A percentile compares a stretch with the other conserved stretches of the same genome.
Evolutionary conservation across 2,329 filamentous ascomycete genomes (phyloP).

Genomic region (Aspergillus sergii): DNA sequence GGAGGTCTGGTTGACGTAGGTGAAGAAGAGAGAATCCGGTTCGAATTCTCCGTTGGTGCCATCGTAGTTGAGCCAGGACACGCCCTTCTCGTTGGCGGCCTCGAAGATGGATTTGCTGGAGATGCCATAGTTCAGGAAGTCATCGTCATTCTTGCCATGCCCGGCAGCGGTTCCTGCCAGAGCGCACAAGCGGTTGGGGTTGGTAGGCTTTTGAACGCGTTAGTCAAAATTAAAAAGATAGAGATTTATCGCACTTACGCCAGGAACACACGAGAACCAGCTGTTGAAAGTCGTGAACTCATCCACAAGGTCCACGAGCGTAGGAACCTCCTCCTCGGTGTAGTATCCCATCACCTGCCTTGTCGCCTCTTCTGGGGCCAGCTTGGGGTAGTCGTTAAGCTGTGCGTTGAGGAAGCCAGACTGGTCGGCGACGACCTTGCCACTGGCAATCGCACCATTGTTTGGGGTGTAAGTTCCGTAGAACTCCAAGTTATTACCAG

Average conservation of each 20-base stretch:
- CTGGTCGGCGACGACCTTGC: constrained; percentile 33
- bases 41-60: constrained; percentile 26
- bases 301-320: constrained; percentile 44
- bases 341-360: constrained; percentile 51
- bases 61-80: constrained; percentile 42
- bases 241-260: constrained; percentile 35
- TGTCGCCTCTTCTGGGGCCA: constrained; percentile 33
- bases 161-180: constrained; percentile 36
- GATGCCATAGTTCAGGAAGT: constrained; percentile 29
- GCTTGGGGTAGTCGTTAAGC: constrained; percentile 38
- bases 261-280: constrained; percentile 48
- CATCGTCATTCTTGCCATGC: constrained; percentile 36
- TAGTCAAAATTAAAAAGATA: background rate
- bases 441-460: constrained; percentile 39
- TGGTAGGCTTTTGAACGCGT: constrained; percentile 38
- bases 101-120: constrained; percentile 45
- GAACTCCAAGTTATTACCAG: constrained; percentile 50
- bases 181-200: constrained; percentile 45
- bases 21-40: constrained; percentile 37
- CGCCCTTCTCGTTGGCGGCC: constrained; percentile 34
- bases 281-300: constrained; percentile 50
- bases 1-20: constrained; percentile 41
- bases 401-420: constrained; percentile 49
- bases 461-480: constrained; percentile 44
- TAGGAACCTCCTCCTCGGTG: constrained; percentile 46